Conservation (phyloP, 345 rosid genomes). For the Capsella bursapastoris region DNA sequence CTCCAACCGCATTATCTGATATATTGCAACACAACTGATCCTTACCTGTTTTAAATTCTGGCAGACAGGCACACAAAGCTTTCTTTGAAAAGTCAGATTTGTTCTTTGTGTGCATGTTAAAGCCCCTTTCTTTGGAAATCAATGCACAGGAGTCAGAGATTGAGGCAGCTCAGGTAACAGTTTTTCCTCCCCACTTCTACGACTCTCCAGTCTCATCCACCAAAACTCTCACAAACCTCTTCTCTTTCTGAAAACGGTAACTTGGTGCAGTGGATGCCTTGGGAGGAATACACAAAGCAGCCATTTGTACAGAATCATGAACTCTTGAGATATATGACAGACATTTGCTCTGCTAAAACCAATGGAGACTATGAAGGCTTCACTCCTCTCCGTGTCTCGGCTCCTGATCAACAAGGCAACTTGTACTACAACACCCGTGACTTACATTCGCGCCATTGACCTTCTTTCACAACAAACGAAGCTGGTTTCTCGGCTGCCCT, state of each 20-base stretch:
- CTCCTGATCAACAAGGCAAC: conserved; percentile 36
- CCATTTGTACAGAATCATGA: conserved; percentile 47
- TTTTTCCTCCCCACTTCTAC: background rate
- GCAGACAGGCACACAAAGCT: conserved; percentile 75
- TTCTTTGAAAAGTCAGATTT: conserved; percentile 83
- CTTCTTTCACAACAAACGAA: background rate
- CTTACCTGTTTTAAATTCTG: conserved; percentile 21
- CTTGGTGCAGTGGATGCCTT: conserved; percentile 77
- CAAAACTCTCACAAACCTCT: conserved; percentile 6
- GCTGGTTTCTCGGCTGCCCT: conserved; percentile 15
- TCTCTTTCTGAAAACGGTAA: conserved; percentile 26
- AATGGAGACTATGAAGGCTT: conserved; percentile 44
- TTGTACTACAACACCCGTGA: conserved; percentile 45
- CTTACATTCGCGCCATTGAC: conserved; percentile 38
- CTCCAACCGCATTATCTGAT: conserved; percentile 13
- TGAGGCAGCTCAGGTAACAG: conserved; percentile 69
- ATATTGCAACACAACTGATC: conserved; percentile 15
- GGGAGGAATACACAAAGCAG: conserved; percentile 49
- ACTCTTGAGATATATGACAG: conserved; percentile 43
- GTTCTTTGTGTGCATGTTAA: conserved; percentile 78
- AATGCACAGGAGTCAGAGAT: conserved; percentile 76
- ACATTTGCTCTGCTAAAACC: conserved; percentile 49
- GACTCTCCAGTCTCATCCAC: conserved; percentile 15
- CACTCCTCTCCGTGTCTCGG: conserved; percentile 42
- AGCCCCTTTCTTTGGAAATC: conserved; percentile 70